A percentile compares a stretch with the other conserved stretches of the same genome.
phyloP scores from a whole-genome alignment of 2,329 filamentous ascomycete genomes.

The Fonsecaea erecta region DNA sequence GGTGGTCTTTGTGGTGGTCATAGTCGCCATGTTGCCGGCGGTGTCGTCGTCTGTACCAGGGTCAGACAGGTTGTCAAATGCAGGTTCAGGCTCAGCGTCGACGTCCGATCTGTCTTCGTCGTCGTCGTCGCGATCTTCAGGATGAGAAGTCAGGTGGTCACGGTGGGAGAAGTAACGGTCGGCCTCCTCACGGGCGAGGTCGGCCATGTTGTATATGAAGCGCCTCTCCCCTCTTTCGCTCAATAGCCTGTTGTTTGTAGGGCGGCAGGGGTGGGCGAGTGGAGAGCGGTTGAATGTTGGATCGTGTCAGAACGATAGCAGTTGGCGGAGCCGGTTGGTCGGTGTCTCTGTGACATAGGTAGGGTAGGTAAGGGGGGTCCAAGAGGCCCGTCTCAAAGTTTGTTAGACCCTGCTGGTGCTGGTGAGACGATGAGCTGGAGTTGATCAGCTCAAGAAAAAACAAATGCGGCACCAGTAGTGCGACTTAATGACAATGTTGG shows the following conservation, averaged over 20 bases:
- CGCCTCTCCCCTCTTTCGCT: constrained; percentile 8
- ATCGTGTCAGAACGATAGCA: constrained; percentile 4
- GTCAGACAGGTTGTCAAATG: constrained; percentile 37
- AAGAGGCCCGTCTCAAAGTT: neutral
- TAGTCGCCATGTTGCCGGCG: constrained; percentile 42
- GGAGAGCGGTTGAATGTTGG: neutral
- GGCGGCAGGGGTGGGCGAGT: constrained; percentile 3
- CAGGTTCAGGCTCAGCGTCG: constrained; percentile 32
- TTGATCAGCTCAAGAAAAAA: neutral
- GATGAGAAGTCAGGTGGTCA: constrained; percentile 46
- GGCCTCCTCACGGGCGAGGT: constrained; percentile 54
- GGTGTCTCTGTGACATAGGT: neutral
- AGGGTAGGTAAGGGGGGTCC: neutral
- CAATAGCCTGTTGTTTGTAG: constrained; percentile 3
- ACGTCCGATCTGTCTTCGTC: neutral
- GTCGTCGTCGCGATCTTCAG: constrained; percentile 47
- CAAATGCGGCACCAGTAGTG: neutral
- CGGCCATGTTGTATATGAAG: constrained; percentile 43
- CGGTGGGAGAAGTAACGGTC: constrained; percentile 48
- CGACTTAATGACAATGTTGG: constrained; percentile 6
- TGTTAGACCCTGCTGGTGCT: neutral
- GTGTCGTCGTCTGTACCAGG: constrained; percentile 42
- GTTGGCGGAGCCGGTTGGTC: neutral
- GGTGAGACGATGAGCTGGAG: neutral
- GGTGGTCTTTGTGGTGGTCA: constrained; percentile 43